Conservation (phyloP, 805 yeast genomes). For the Saccharomycopsis schoenii region DNA sequence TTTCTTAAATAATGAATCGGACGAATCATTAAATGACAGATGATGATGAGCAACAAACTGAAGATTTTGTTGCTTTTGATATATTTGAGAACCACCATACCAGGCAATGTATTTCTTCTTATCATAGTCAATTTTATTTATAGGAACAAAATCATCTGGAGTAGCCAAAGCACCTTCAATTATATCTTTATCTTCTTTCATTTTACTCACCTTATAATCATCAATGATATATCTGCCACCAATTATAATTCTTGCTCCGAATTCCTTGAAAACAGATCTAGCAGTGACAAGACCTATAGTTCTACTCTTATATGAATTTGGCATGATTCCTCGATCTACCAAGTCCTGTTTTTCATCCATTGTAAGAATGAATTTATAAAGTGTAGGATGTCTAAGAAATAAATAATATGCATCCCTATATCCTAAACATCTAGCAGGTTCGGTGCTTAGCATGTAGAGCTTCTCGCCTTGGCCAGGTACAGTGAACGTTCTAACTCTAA, state of each 20-base stretch:
- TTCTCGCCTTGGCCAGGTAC: constrained; percentile 51
- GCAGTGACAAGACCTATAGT: constrained; percentile 89
- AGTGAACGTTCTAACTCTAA: constrained; percentile 61
- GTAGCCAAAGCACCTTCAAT: constrained; percentile 58
- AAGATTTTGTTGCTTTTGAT: constrained; percentile 24
- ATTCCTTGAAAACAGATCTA: constrained; percentile 79
- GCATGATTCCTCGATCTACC: constrained; percentile 70
- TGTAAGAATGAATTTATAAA: constrained; percentile 64
- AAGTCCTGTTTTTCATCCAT: constrained; percentile 80
- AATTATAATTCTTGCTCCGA: constrained; percentile 76
- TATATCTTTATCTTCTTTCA: constrained; percentile 37
- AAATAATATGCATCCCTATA: constrained; percentile 71
- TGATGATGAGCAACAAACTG: constrained; percentile 2
- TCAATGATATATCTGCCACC: constrained; percentile 77
- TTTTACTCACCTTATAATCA: constrained; percentile 72
- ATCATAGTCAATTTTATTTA: constrained; percentile 32
- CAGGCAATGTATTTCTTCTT: constrained; percentile 40
- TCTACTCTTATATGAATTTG: constrained; percentile 85
- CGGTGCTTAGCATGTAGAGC: constrained; percentile 85
- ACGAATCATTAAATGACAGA: not conserved
- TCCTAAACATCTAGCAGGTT: constrained; percentile 92
- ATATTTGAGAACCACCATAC: constrained; percentile 35
- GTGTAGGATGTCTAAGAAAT: constrained; percentile 63
- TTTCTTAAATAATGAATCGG: not conserved
- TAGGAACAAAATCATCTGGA: constrained; percentile 40